A percentile compares a stretch with the other conserved stretches of the same genome.
Evolutionary conservation across 108 stramenopile genomes (phyloP).

Genomic region (Epipyxis sp.): DNA sequence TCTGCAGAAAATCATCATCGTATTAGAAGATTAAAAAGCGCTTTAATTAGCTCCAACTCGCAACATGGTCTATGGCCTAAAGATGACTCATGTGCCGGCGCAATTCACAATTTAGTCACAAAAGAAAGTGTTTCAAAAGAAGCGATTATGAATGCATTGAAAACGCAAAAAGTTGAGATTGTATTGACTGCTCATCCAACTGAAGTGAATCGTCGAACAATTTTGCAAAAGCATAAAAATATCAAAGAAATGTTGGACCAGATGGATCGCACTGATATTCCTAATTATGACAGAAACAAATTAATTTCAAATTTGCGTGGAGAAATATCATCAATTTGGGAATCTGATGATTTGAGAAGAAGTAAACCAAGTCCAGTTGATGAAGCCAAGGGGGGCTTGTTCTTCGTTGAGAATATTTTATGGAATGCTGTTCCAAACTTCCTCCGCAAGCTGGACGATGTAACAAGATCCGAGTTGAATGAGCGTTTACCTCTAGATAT

Average conservation of each 20-base stretch:
- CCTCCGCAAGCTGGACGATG: conserved; percentile 80
- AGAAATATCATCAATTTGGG: conserved; percentile 50
- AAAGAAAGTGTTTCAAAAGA: conserved; percentile 54
- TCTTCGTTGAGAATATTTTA: conserved; percentile 84
- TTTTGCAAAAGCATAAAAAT: conserved; percentile 60
- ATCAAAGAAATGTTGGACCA: conserved; percentile 40
- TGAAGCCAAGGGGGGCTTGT: conserved; percentile 84
- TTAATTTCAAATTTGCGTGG: conserved; percentile 63
- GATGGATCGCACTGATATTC: conserved; percentile 39
- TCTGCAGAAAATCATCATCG: conserved; percentile 54
- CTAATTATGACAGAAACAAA: conserved; percentile 67
- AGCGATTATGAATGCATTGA: conserved; percentile 71
- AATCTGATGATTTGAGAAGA: conserved; percentile 69
- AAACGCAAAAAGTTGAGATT: conserved; percentile 82
- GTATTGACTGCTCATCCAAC: conserved; percentile 96
- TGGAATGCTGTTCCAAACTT: conserved; percentile 92
- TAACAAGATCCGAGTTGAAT: conserved; percentile 62
- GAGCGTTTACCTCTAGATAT: conserved; percentile 73
- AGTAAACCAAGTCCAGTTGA: conserved; percentile 82
- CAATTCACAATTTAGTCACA: conserved; percentile 46
- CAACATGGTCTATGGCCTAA: conserved; percentile 41
- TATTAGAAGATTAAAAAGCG: conserved; percentile 23
- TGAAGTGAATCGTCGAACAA: conserved; percentile 89
- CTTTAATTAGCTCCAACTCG: not conserved
- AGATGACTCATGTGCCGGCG: conserved; percentile 51